Evolutionary conservation across 257 asterid genomes (phyloP).

Genomic region (Phtheirospermum japonicum): DNA sequence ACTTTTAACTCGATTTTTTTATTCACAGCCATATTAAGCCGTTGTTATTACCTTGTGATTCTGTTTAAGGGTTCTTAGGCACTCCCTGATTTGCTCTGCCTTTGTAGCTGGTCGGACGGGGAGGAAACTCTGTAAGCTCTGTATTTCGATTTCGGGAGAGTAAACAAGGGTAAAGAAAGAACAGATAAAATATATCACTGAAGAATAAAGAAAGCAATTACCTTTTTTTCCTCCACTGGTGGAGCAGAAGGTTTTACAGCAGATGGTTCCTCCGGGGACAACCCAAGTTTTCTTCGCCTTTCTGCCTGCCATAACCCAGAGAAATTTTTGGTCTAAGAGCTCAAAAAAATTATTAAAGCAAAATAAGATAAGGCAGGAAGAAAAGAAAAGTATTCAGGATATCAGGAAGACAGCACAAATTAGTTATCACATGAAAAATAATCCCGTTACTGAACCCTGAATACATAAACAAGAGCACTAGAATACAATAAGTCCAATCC

Average conservation of each 20-base stretch:
- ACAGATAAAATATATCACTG: conserved; percentile 10
- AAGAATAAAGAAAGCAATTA: conserved; percentile 23
- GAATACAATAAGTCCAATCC: not conserved
- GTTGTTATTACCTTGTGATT: conserved; percentile 62
- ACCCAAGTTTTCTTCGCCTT: conserved; percentile 94
- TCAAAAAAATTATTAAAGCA: conserved; percentile 10
- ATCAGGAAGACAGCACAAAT: not conserved
- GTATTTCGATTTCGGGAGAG: conserved; percentile 29
- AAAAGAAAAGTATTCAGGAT: conserved; percentile 4
- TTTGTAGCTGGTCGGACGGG: conserved; percentile 93
- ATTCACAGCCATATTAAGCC: conserved; percentile 21
- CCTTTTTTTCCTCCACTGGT: conserved; percentile 90
- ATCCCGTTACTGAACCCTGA: not conserved
- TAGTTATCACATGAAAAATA: not conserved
- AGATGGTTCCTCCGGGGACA: conserved; percentile 77
- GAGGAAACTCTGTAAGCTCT: conserved; percentile 90
- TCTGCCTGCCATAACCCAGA: conserved; percentile 65
- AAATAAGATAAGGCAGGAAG: not conserved
- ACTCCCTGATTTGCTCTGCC: conserved; percentile 94
- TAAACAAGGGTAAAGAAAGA: conserved; percentile 18
- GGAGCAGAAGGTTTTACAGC: conserved; percentile 66
- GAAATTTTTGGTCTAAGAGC: conserved; percentile 25
- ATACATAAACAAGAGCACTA: not conserved
- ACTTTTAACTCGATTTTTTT: conserved; percentile 6
- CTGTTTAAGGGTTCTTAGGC: conserved; percentile 82